Evolutionary conservation across 2,329 filamentous ascomycete genomes (phyloP).

Genomic region (Orbilia javanica): DNA sequence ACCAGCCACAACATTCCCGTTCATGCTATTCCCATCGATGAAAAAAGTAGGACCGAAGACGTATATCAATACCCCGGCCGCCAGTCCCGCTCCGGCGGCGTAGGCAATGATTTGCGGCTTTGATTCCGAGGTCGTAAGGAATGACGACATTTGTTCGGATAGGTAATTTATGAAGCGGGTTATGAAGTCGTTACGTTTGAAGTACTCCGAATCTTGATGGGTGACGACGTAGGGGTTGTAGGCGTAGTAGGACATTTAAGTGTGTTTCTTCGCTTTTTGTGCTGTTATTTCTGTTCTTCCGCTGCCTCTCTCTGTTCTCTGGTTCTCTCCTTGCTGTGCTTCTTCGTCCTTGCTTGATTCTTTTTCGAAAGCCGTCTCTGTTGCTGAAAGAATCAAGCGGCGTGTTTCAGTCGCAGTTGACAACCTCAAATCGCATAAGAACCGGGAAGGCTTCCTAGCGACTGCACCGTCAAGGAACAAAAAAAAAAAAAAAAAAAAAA

Average conservation of each 20-base stretch:
- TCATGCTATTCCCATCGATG: slow-evolving; percentile 67
- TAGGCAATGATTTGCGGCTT: slow-evolving; percentile 88
- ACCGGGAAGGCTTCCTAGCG: too few species aligned
- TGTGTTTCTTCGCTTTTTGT: background rate
- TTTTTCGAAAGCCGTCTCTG: too few species aligned
- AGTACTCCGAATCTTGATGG: slow-evolving; percentile 25
- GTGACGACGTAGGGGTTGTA: slow-evolving; percentile 54
- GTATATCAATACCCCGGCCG: slow-evolving; percentile 93
- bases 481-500: too few species aligned
- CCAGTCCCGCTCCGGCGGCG: slow-evolving; percentile 93
- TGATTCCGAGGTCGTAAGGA: slow-evolving; percentile 64
- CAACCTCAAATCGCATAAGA: too few species aligned
- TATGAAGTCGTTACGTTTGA: slow-evolving; percentile 42
- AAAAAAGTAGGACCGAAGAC: slow-evolving; percentile 98
- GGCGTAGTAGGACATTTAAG: slow-evolving; percentile 56
- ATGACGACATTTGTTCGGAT: slow-evolving; percentile 20
- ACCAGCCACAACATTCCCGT: slow-evolving; percentile 28
- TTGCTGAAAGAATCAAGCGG: too few species aligned
- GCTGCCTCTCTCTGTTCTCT: too few species aligned
- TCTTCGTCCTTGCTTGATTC: too few species aligned
- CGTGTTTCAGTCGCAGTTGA: too few species aligned
- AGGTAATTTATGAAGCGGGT: slow-evolving; percentile 37
- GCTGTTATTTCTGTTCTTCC: background rate
- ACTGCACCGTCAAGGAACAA: too few species aligned
- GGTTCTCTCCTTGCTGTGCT: too few species aligned